These are phyloP conservation scores for Sicyos baderoa DNA, from an alignment of 306 rosid species.

Conservation along the genomic window DNA sequence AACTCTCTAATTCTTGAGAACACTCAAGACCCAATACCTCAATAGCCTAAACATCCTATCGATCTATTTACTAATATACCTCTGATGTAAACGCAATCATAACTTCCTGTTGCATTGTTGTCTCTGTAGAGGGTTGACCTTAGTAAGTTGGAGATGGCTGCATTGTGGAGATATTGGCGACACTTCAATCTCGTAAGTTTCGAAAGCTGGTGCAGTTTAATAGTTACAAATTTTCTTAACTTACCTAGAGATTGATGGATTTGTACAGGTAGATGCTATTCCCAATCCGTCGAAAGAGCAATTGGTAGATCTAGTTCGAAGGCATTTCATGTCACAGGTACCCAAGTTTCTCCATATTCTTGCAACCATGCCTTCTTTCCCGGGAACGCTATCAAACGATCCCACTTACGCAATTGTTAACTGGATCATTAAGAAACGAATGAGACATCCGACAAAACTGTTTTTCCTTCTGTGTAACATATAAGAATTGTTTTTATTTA, in stretches of 20 bases:
- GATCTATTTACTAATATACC: no score
- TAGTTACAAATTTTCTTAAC: conserved; percentile 2
- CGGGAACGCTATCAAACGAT: background rate
- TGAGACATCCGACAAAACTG: background rate
- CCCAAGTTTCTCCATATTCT: conserved; percentile 1
- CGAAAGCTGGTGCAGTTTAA: background rate
- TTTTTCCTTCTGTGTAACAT: background rate
- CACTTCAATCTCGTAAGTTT: conserved; percentile 79
- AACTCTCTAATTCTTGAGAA: no score
- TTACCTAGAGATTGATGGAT: conserved; percentile 16
- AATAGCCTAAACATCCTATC: no score
- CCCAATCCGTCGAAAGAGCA: conserved; percentile 97
- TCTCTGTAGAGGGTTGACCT: conserved; percentile 72
- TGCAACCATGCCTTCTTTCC: background rate
- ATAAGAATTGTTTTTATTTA: background rate
- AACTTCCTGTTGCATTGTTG: background rate
- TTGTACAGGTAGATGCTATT: conserved; percentile 57
- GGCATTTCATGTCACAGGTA: conserved; percentile 99
- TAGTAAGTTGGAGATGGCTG: conserved; percentile 90
- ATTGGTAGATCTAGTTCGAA: conserved; percentile 77
- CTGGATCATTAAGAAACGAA: background rate
- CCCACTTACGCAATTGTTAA: background rate
- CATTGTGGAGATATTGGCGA: conserved; percentile 94
- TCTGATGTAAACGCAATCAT: no score
- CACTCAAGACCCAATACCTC: no score